Conservation (phyloP, 2,329 filamentous ascomycete genomes). For the Cordyceps cicadae region DNA sequence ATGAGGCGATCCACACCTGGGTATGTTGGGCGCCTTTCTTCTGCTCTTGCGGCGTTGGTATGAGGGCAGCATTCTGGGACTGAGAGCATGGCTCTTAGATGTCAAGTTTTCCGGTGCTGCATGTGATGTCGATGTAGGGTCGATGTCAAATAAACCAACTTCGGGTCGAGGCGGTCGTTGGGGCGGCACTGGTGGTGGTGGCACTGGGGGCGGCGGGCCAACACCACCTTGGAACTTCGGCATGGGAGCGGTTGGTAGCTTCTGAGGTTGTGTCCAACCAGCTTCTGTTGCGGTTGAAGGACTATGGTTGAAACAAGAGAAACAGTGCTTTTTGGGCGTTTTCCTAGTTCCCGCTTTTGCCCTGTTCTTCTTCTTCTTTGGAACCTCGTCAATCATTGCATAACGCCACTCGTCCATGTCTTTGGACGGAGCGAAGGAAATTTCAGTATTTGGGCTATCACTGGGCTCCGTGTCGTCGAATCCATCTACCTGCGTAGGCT, state of each 20-base stretch:
- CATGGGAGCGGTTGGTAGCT: conserved; percentile 6
- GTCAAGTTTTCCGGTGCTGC: background rate
- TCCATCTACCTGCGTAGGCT: conserved; percentile 24
- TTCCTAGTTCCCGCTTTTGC: conserved; percentile 6
- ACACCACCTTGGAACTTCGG: conserved; percentile 7
- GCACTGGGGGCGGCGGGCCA: conserved; percentile 4
- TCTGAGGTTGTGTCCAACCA: conserved; percentile 18
- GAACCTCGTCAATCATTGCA: conserved; percentile 25
- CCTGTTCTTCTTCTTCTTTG: conserved; percentile 12
- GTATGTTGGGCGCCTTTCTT: background rate
- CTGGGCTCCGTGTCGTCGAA: conserved; percentile 16
- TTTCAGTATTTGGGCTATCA: conserved; percentile 22
- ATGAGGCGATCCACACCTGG: background rate
- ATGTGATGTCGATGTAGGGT: background rate
- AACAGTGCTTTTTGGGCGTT: conserved; percentile 16
- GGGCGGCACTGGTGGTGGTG: conserved; percentile 8
- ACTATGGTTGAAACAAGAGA: conserved; percentile 22
- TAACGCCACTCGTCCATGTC: conserved; percentile 27
- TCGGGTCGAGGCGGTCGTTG: conserved; percentile 11
- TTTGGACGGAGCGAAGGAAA: conserved; percentile 23
- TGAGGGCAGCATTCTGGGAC: conserved; percentile 9
- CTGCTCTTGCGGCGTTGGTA: background rate
- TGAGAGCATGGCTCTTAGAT: conserved; percentile 7
- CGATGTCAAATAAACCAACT: conserved; percentile 6
- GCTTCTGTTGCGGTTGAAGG: conserved; percentile 18